Evolutionary conservation across 2,329 filamentous ascomycete genomes (phyloP).

Genomic region (Bipolaris oryzae): DNA sequence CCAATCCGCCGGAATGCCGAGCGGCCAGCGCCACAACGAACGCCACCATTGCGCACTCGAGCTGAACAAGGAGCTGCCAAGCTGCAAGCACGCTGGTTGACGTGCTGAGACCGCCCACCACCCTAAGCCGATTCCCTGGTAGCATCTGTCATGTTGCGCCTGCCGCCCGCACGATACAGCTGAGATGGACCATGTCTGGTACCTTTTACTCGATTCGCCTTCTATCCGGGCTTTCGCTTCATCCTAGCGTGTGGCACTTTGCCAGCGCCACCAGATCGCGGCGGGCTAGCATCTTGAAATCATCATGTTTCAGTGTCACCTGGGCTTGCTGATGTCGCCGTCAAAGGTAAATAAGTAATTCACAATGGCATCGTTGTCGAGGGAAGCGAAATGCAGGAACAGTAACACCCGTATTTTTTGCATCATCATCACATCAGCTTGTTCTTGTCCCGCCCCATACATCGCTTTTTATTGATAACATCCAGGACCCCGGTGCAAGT

Average conservation of each 20-base stretch:
- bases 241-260: slow-evolving; percentile 9
- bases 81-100: slow-evolving; percentile 27
- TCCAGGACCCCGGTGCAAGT: slow-evolving; percentile 36
- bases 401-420: slow-evolving; percentile 13
- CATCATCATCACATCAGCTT: background rate
- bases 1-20: slow-evolving; percentile 9
- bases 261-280: slow-evolving; percentile 19
- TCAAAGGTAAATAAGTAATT: slow-evolving; percentile 11
- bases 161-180: slow-evolving; percentile 43
- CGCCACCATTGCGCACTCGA: slow-evolving; percentile 41
- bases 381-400: slow-evolving; percentile 25
- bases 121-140: slow-evolving; percentile 35
- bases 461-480: slow-evolving; percentile 30
- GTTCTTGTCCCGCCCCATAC: no score
- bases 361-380: slow-evolving; percentile 8
- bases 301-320: slow-evolving; percentile 7
- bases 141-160: slow-evolving; percentile 41
- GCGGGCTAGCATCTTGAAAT: slow-evolving; percentile 9
- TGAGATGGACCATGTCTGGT: slow-evolving; percentile 38
- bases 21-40: slow-evolving; percentile 35
- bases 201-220: slow-evolving; percentile 21
- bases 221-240: slow-evolving; percentile 34
- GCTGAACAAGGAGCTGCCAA: slow-evolving; percentile 39
- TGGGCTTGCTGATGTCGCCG: slow-evolving; percentile 13
- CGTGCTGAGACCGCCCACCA: slow-evolving; percentile 32